Evolutionary conservation across 78 protist genomes (phyloP), one percentile per base, ranked within the genome.

Genomic region (Emiliania huxleyi): DNA sequence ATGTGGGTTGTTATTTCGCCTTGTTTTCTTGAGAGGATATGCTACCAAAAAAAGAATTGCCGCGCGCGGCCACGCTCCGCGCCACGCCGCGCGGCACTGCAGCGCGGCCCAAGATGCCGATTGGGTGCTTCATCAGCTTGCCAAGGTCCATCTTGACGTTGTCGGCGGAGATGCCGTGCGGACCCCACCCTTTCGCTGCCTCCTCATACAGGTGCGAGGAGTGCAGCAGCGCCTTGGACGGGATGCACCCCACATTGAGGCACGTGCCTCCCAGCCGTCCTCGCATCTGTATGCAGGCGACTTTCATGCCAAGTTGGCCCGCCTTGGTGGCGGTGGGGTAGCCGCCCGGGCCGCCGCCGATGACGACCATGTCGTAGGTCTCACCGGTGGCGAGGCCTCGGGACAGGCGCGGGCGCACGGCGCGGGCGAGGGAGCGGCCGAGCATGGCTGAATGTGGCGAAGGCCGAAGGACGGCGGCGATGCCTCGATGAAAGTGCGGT

Each of bases 311-410:
- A 29, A 77, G 95, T 96, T 99, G 99, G 33, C 98, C 99, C n/a
- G 99, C 99, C 92, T 98, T 98, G 93, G 99, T 98, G 45, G 99
- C 99, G 25, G 99, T 99, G 38, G 98, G 99, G 93, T 99, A 99
- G 44, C 99, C 99, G 52, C 99, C 99, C 29, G 99, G 99, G 6
- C 99, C 99, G 23, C 99, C 99, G 26, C 99, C 99, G 88, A 99
- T 95, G 69, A 99, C 94, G 1, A 96, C 99, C 26, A 98, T 94
- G 75, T 98, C 99, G 52, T 95, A 91, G 91, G 95, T 95, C 23
- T 69, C 85, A 3, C n/a, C n/a, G n/a, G n/a, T n/a, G n/a, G n/a
- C n/a, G n/a, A n/a, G 71, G 25, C 55, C 25, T 18, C 55, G 55
- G 15, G 25, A 18, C 55, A 18, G 15, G 55, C 55, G 25, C n/a